Conservation (phyloP, 2,329 filamentous ascomycete species). For the Fusarium annulatum region DNA sequence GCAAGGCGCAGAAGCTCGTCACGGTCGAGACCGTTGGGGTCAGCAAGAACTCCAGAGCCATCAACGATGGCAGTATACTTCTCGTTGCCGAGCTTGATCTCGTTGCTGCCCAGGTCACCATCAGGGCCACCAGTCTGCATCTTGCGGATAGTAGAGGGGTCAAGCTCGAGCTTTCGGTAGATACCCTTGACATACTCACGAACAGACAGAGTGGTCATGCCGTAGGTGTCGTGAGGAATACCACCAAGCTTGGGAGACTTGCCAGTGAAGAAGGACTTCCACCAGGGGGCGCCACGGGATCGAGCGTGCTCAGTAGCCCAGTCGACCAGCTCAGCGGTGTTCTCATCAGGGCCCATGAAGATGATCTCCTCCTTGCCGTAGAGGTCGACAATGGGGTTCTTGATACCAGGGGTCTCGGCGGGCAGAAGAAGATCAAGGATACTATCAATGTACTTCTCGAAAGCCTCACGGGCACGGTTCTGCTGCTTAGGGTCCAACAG, state of each 20-base stretch:
- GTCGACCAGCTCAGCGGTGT: slow-evolving; percentile 95
- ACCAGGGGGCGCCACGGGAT: slow-evolving; percentile 90
- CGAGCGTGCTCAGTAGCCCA: slow-evolving; percentile 99
- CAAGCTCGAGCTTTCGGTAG: slow-evolving; percentile 93
- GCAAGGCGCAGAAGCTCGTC: slow-evolving; percentile 87
- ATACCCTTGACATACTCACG: slow-evolving; percentile 96
- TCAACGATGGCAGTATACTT: slow-evolving; percentile 97
- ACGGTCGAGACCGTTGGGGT: slow-evolving; percentile 88
- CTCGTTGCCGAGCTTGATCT: slow-evolving; percentile 95
- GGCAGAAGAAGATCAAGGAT: slow-evolving; percentile 94
- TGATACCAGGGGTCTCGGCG: slow-evolving; percentile 93
- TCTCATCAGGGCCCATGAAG: slow-evolving; percentile 99
- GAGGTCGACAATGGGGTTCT: slow-evolving; percentile 96
- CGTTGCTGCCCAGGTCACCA: slow-evolving; percentile 96
- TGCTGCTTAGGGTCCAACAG: slow-evolving; percentile 94
- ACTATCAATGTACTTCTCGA: slow-evolving; percentile 99
- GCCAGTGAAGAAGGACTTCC: slow-evolving; percentile 99
- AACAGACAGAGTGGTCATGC: slow-evolving; percentile 97
- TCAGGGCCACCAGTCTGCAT: slow-evolving; percentile 98
- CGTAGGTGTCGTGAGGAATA: slow-evolving; percentile 95
- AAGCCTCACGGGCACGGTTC: slow-evolving; percentile 89
- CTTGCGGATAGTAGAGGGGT: slow-evolving; percentile 86
- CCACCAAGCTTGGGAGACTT: slow-evolving; percentile 96
- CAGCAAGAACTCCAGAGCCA: slow-evolving; percentile 92
- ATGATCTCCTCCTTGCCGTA: slow-evolving; percentile 96